phyloP scores from a whole-genome alignment of 805 yeast genomes.

The Candida quercuum region DNA sequence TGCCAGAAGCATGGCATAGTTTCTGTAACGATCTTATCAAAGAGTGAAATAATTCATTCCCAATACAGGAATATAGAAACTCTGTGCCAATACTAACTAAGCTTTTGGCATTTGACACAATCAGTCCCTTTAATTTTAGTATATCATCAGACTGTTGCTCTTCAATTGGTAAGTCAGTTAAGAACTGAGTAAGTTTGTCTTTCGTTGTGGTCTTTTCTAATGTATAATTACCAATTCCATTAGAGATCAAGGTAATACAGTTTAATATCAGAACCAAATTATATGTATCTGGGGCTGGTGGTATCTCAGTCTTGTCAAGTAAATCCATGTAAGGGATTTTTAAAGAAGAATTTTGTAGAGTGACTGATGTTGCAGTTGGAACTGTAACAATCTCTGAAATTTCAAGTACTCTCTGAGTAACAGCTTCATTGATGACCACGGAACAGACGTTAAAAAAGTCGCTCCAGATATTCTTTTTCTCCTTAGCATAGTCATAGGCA shows the following conservation, averaged over 20 bases:
- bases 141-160: conserved; percentile 9
- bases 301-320: conserved; percentile 78
- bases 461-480: conserved; percentile 53
- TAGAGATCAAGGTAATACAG: conserved; percentile 51
- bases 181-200: conserved; percentile 10
- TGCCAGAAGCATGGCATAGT: conserved; percentile 77
- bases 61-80: conserved; percentile 62
- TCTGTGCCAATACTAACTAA: conserved; percentile 41
- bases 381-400: conserved; percentile 25
- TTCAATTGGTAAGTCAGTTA: conserved; percentile 9
- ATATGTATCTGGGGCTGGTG: conserved; percentile 59
- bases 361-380: conserved; percentile 28
- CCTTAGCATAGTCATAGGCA: conserved; percentile 54
- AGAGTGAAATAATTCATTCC: conserved; percentile 62
- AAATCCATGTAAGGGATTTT: conserved; percentile 63
- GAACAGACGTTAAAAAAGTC: conserved; percentile 45
- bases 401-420: conserved; percentile 28
- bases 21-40: conserved; percentile 73
- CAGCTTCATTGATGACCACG: conserved; percentile 27
- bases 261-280: conserved; percentile 50
- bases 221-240: conserved; percentile 59
- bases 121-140: conserved; percentile 21
- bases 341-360: conserved; percentile 37
- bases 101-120: conserved; percentile 30
- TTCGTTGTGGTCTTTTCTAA: conserved; percentile 31